Evolutionary conservation across 148 eudicot genomes (phyloP).

Genomic region (Linanthus parryae): DNA sequence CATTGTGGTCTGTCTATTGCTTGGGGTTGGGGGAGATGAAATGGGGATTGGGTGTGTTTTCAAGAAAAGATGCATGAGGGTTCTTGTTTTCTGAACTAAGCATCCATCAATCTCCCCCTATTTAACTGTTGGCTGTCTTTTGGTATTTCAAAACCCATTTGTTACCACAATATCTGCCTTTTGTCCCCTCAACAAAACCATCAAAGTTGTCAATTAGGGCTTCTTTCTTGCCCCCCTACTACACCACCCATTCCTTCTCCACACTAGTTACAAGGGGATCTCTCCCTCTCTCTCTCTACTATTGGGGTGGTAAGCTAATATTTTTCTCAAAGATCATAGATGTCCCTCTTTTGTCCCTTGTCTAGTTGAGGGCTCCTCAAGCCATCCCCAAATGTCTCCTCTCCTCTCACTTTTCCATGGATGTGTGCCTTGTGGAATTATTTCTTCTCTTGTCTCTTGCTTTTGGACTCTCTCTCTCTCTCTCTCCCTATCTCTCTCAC

Average conservation of each 20-base stretch:
- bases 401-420: constrained; percentile 6
- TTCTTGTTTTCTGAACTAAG: constrained; percentile 29
- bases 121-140: constrained; percentile 14
- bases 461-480: constrained; percentile 16
- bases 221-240: constrained; percentile 17
- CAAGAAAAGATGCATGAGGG: constrained; percentile 23
- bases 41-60: constrained; percentile 2
- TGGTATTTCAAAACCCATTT: constrained; percentile 12
- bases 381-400: constrained; percentile 5
- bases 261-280: constrained; percentile 17
- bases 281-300: constrained; percentile 34
- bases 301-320: too few species aligned
- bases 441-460: neutral
- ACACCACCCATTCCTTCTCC: constrained; percentile 12
- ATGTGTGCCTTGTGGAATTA: constrained; percentile 1
- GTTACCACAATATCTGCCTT: constrained; percentile 35
- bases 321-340: constrained; percentile 8
- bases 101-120: neutral
- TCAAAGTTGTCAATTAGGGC: constrained; percentile 28
- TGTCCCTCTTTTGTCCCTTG: constrained; percentile 16
- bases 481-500: constrained; percentile 1
- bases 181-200: constrained; percentile 52
- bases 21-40: neutral
- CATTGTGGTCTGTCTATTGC: constrained; percentile 10
- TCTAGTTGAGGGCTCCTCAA: constrained; percentile 7